phyloP scores from a whole-genome alignment of 306 rosid genomes.

The Psophocarpus tetragonolobus region DNA sequence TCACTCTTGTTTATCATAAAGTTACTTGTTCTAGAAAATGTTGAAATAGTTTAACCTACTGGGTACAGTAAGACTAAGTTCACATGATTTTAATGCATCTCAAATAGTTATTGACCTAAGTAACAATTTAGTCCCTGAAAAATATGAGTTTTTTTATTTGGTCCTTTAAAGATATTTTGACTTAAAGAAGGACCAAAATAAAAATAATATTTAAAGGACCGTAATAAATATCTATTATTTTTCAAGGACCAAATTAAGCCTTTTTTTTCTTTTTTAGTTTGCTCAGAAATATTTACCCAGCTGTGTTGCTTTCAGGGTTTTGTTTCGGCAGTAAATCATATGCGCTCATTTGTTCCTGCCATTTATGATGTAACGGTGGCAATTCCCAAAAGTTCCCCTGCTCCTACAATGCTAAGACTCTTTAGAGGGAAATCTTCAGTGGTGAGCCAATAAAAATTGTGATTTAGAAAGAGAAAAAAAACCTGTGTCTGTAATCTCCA shows the following conservation, averaged over 20 bases:
- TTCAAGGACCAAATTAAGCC: too few relatives aligned
- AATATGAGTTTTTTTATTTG: too few relatives aligned
- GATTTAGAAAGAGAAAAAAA: slow-evolving; percentile 3
- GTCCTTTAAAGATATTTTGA: too few relatives aligned
- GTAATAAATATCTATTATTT: too few relatives aligned
- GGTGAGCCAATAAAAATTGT: slow-evolving; percentile 52
- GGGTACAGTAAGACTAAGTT: not conserved
- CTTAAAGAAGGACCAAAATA: too few relatives aligned
- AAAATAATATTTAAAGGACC: too few relatives aligned
- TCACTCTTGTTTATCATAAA: not conserved
- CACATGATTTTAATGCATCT: not conserved
- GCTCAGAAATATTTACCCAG: not conserved
- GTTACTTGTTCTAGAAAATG: not conserved
- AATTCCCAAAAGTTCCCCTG: slow-evolving; percentile 76
- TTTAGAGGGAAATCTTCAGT: slow-evolving; percentile 85
- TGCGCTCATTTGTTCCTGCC: slow-evolving; percentile 91
- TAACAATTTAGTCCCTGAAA: too few relatives aligned
- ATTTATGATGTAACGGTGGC: slow-evolving; percentile 79
- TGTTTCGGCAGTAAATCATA: slow-evolving; percentile 74
- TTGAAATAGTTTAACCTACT: not conserved
- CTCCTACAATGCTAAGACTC: slow-evolving; percentile 92
- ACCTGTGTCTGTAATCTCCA: not conserved
- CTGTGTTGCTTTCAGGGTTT: slow-evolving; percentile 68
- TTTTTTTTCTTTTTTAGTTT: slow-evolving; percentile 12
- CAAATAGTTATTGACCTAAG: not conserved